Evolutionary conservation across 495 filamentous ascomycete species (phyloP).

Genomic region (Xylaria acuta): DNA sequence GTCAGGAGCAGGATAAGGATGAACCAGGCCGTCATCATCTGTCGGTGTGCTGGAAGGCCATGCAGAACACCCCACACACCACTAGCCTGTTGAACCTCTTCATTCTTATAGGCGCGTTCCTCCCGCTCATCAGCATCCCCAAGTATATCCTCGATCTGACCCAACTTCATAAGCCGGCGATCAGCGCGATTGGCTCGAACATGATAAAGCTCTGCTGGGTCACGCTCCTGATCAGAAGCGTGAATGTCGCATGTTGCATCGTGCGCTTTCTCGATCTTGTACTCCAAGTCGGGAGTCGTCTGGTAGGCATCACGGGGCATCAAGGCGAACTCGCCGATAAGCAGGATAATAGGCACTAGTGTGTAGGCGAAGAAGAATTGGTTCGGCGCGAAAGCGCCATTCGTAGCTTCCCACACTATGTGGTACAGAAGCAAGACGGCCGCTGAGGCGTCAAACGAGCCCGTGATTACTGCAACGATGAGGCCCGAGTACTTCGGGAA

Average conservation of each 20-base stretch:
- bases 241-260: conserved; percentile 44
- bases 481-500: conserved; percentile 70
- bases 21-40: conserved; percentile 59
- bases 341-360: conserved; percentile 61
- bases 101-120: conserved; percentile 57
- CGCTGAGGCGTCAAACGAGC: conserved; percentile 74
- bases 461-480: conserved; percentile 72
- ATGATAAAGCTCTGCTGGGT: conserved; percentile 37
- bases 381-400: conserved; percentile 57
- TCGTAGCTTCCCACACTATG: conserved; percentile 60
- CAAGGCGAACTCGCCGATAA: conserved; percentile 61
- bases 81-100: conserved; percentile 57
- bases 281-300: conserved; percentile 61
- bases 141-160: conserved; percentile 53
- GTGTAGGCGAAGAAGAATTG: conserved; percentile 72
- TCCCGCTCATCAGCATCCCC: conserved; percentile 50
- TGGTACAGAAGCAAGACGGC: conserved; percentile 72
- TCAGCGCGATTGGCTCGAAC: conserved; percentile 45
- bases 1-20: conserved; percentile 57
- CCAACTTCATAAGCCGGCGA: conserved; percentile 37
- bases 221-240: conserved; percentile 49
- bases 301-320: conserved; percentile 71
- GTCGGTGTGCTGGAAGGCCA: conserved; percentile 50
- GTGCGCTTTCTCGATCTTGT: conserved; percentile 44
- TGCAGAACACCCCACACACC: conserved; percentile 60